A percentile compares a stretch with the other conserved stretches of the same genome.
Conservation (phyloP, 164 flowering plant genomes). For the Aristolochia californica region DNA sequence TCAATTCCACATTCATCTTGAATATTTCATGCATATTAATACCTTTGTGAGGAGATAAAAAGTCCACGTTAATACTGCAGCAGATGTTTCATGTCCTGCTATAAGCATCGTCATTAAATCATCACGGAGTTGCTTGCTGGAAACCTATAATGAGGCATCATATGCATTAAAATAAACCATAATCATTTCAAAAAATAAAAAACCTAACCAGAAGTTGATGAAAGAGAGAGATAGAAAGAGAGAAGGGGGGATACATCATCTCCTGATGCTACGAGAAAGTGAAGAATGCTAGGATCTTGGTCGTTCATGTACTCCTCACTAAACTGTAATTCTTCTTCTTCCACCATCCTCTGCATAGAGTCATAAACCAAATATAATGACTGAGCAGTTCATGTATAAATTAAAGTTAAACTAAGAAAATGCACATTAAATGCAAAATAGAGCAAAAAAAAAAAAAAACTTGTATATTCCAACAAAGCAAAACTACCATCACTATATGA, state of each 20-base stretch:
- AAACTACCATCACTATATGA: no score
- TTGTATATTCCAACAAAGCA: no score
- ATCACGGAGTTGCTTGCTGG: conserved; percentile 98
- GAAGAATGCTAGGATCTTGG: conserved; percentile 95
- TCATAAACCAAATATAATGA: not conserved
- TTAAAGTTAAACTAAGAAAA: not conserved
- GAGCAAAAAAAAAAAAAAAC: no score
- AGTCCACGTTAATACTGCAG: conserved; percentile 95
- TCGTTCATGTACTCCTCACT: conserved; percentile 94
- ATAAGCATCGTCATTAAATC: conserved; percentile 97
- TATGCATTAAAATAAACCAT: no score
- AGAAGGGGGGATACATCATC: conserved; percentile 83
- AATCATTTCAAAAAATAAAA: no score
- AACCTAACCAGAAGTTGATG: not conserved
- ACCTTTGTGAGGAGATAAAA: conserved; percentile 86
- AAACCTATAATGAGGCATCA: conserved; percentile 41
- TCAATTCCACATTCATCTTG: no score
- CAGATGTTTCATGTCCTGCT: conserved; percentile 99
- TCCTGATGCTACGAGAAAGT: conserved; percentile 93
- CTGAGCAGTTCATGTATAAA: not conserved
- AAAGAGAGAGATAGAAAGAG: not conserved
- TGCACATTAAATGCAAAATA: no score
- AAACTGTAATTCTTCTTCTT: conserved; percentile 85
- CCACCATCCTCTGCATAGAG: conserved; percentile 76
- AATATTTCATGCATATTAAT: conserved; percentile 3